Conservation (phyloP, 192 early-diverging fungal genomes). For the Backusella luteola region DNA sequence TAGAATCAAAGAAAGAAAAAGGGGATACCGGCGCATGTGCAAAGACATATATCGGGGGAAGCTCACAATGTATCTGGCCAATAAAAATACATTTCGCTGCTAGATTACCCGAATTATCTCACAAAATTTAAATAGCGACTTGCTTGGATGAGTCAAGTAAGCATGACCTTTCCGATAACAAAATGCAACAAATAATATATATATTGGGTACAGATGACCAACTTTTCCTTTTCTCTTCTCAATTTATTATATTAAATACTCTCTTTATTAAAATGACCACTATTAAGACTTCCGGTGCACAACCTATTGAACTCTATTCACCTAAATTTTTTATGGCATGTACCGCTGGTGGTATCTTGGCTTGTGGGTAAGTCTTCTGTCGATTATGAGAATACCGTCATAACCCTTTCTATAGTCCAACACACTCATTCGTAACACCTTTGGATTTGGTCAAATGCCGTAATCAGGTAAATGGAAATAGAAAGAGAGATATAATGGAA, state of each 20-base stretch:
- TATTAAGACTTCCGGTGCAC: not conserved
- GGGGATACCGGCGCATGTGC: not conserved
- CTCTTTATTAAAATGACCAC: not conserved
- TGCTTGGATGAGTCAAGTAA: not conserved
- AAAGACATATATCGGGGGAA: not conserved
- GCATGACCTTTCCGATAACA: not conserved
- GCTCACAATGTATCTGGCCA: not conserved
- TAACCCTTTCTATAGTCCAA: slow-evolving; percentile 16
- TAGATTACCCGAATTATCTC: not conserved
- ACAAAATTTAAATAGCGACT: not conserved
- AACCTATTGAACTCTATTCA: slow-evolving; percentile 34
- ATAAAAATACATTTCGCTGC: not conserved
- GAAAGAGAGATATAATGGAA: not conserved
- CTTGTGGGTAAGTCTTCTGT: slow-evolving; percentile 31
- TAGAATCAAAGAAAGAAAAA: not conserved
- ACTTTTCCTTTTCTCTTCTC: not conserved
- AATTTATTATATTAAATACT: not conserved
- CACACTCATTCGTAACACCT: slow-evolving; percentile 40
- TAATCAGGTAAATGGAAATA: slow-evolving; percentile 32
- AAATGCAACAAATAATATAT: not conserved
- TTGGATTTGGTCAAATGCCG: slow-evolving; percentile 47
- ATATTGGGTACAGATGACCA: not conserved
- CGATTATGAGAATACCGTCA: not conserved
- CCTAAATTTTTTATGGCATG: slow-evolving; percentile 39
- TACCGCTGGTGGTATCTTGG: slow-evolving; percentile 38